Base-by-base conservation (phyloP, 2,329 filamentous ascomycete genomes). In the Cladophialophora psammophila region DNA sequence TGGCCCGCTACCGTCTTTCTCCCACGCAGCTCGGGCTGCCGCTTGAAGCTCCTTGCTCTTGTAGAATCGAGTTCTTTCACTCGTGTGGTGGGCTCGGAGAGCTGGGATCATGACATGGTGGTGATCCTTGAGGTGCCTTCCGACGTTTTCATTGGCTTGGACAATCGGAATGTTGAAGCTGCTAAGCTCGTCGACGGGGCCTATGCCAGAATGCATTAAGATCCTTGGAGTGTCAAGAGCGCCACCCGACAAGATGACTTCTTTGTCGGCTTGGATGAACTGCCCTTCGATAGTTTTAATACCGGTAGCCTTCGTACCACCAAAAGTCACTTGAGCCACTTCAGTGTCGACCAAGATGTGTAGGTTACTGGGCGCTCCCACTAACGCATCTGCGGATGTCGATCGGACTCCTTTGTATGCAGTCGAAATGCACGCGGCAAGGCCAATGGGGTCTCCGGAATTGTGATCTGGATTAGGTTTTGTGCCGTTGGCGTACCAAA, bases 401-500 rank as follows among this genome's bases (percentile, higher is more conserved):
- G 81, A 82, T 18, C 86, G 78, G 8, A 79, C 58, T 0, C 85
- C 86, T 7, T 81, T 77, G 32, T 79, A 72, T n/a, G 82, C 79
- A 10, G 85, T 86, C 55, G 82, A 84, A 68, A 85, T 82, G 15
- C 80, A 72, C 52, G 84, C 75, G 1, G 81, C 81, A 76, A 88
- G 82, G 3, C 87, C 87, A 35, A 88, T 78, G 0, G 85, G 86
- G 71, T 88, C 81, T 0, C 87, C 87, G 7, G 82, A 84, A 68
- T 89, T 88, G 45, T 86, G 80, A 69, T 88, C 86, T 0, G 79
- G 78, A 67, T 88, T 88, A 18, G 82, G 69, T 0, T 80, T 76
- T 40, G 83, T 78, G 0, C 86, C 86, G 31, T 80, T 78, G 42
- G 84, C 74, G 65, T 84, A 79, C 48, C 85, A 84, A 6, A 81